Evolutionary conservation across 192 early-diverging fungal genomes (phyloP), one percentile per base, ranked within the genome.

Genomic region (Mortierella claussenii): DNA sequence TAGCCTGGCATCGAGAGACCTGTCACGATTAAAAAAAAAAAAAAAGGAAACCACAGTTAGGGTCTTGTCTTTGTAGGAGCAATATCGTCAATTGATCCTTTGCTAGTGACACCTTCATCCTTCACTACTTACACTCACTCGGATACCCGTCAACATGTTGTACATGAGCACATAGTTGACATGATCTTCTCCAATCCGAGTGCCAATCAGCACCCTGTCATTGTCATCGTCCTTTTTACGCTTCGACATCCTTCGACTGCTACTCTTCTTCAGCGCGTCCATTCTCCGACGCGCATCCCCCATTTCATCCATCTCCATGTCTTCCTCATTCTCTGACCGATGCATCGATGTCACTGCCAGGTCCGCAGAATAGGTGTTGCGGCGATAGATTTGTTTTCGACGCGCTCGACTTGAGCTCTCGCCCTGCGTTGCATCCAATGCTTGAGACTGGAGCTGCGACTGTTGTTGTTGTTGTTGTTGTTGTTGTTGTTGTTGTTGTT

Each of bases 141-240:
- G 88, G 69, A 98, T 97, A 13, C 97, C 96, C 1, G 95, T 99
- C 28, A 99, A 84, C 97, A 99, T 99, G 63, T 98, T 95, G 84
- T 96, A 98, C 96, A 99, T 99, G 15, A 98, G 85, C 52, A 94
- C 89, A 69, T 97, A 99, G 80, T 99, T 97, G 17, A 86, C 90
- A 79, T 99, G 97, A n/a, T 91, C 95, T 54, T 97, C 94, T 26
- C 90, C 90, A 42, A 99, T 95, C 34, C 90, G 89, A 1, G 95
- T 97, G 23, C 96, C 97, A 32, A 92, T 83, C 21, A 79, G 18
- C 2, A 83, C 81, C 11, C 68, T 60, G 13, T 85, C 86, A 32
- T 81, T 76, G 36, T 74, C 76, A n/a, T 83, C 68, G 60, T 79
- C 83, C 42, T 74, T 64, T 78, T 78, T 55, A 62, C 70, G 28